Base-by-base conservation (phyloP, 805 yeast genomes). In the Cyberlindnera samutprakarnensis region DNA sequence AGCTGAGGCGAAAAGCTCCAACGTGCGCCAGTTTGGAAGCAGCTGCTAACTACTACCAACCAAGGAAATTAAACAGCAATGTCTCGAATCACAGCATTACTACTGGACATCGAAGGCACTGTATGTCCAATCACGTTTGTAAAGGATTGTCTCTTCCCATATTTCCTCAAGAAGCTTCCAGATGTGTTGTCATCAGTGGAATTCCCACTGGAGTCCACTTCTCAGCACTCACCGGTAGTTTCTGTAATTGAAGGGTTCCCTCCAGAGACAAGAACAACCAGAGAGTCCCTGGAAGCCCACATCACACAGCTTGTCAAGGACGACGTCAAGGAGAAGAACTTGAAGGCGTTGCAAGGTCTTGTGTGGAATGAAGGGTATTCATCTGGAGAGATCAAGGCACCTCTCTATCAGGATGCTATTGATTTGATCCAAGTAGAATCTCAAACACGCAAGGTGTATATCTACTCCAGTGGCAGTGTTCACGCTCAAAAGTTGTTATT, bases 91-190 rank as follows among this genome's bases (percentile, higher is more conserved):
- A 40, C 42, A 18, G 56, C 66, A 1, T 49, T 72, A 8, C 53
- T 81, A 2, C 63, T 87, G 6, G 95, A 85, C 44, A 85, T 86
- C 22, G 97, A 88, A 52, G 97, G 97, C 13, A 88, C 96, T 0
- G 76, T 88, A 19, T 88, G 96, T 50, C 88, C 96, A 4, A 87
- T 88, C 14, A 68, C 88, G 1, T 88, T 88, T 50, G 97, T 88
- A 25, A 81, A 82, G 46, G 87, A 83, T 18, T 64, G 61, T 2
- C 58, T 88, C 21, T 80, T 75, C 56, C 96, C 96, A 0, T 87
- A 72, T 50, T 88, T 92, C 41, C 52, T 78, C 4, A 32, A 52
- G 4, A 56, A 69, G 39, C 46, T 77, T 16, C 76, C 83, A 23
- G 8, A 47, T 2, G 36, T 66, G 13, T 45, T 75, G 27, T 32